These are phyloP conservation scores for Taphrina pruni DNA, from an alignment of 1,139 yeast genomes.

Conservation along the genomic window DNA sequence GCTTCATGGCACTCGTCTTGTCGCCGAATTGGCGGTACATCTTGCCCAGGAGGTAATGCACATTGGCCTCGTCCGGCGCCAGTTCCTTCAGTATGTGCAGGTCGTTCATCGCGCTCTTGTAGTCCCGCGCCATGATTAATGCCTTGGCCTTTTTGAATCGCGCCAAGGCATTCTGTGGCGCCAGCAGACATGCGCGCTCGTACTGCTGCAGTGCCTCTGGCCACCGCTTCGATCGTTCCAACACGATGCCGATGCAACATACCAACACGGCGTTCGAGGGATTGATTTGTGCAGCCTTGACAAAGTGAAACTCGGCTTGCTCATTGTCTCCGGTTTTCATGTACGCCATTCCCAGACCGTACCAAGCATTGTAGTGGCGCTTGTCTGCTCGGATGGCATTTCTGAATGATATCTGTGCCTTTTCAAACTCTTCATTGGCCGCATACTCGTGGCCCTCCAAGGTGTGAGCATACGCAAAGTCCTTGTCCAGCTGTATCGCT, in stretches of 20 bases:
- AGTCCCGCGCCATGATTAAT: slow-evolving; percentile 57
- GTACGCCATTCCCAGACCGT: slow-evolving; percentile 95
- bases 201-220: slow-evolving; percentile 81
- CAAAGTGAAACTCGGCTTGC: slow-evolving; percentile 84
- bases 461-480: slow-evolving; percentile 86
- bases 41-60: slow-evolving; percentile 87
- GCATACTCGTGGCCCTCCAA: slow-evolving; percentile 92
- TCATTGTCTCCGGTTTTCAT: slow-evolving; percentile 82
- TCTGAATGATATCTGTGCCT: slow-evolving; percentile 84
- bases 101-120: slow-evolving; percentile 64
- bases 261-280: slow-evolving; percentile 88
- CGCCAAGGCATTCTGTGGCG: slow-evolving; percentile 85
- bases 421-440: slow-evolving; percentile 86
- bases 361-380: slow-evolving; percentile 91
- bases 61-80: slow-evolving; percentile 95
- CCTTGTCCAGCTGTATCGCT: slow-evolving; percentile 72
- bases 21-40: slow-evolving; percentile 78
- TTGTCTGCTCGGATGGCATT: slow-evolving; percentile 76
- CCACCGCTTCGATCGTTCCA: slow-evolving; percentile 74
- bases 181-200: slow-evolving; percentile 79
- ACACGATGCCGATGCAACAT: slow-evolving; percentile 90
- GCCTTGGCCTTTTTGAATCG: slow-evolving; percentile 88
- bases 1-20: slow-evolving; percentile 77
- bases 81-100: slow-evolving; percentile 72
- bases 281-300: slow-evolving; percentile 84